phyloP scores from a whole-genome alignment of 2,329 filamentous ascomycete species.

The Trichoderma pleuroti region DNA sequence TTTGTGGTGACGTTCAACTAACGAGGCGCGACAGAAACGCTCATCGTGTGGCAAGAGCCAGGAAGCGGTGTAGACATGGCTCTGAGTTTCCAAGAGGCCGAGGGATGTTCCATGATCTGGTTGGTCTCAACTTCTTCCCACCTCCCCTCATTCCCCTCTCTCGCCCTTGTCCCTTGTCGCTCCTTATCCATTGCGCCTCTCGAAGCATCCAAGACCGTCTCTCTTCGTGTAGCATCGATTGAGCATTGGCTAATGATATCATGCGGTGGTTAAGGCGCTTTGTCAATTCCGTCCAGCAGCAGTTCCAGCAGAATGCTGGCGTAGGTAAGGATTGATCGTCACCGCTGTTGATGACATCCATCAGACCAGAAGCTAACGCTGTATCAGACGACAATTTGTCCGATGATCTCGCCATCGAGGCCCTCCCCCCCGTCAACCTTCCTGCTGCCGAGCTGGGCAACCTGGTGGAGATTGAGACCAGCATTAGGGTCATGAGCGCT shows the following conservation, averaged over 20 bases:
- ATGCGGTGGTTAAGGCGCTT: constrained; percentile 66
- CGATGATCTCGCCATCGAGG: constrained; percentile 78
- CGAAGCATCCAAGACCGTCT: neutral
- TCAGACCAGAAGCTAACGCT: neutral
- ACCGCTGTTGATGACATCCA: neutral
- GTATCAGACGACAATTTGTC: constrained; percentile 74
- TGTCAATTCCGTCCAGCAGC: constrained; percentile 78
- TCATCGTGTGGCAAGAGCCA: constrained; percentile 96
- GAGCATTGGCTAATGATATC: neutral
- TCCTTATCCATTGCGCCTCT: neutral
- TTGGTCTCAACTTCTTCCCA: constrained; percentile 38
- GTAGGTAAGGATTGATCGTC: constrained; percentile 51
- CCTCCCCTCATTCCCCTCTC: too few species aligned
- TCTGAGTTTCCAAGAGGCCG: constrained; percentile 94
- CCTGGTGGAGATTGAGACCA: constrained; percentile 77
- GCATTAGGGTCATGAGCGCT: constrained; percentile 74
- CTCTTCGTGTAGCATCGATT: neutral
- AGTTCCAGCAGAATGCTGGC: constrained; percentile 57
- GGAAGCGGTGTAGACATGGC: constrained; percentile 89
- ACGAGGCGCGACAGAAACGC: constrained; percentile 63
- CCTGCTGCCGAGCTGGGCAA: constrained; percentile 78
- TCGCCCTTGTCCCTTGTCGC: neutral
- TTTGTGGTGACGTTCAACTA: constrained; percentile 19
- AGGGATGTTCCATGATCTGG: constrained; percentile 92
- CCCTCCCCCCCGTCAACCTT: constrained; percentile 65